Evolutionary conservation across 495 filamentous ascomycete genomes (phyloP).

Genomic region (Penicillium taxi): DNA sequence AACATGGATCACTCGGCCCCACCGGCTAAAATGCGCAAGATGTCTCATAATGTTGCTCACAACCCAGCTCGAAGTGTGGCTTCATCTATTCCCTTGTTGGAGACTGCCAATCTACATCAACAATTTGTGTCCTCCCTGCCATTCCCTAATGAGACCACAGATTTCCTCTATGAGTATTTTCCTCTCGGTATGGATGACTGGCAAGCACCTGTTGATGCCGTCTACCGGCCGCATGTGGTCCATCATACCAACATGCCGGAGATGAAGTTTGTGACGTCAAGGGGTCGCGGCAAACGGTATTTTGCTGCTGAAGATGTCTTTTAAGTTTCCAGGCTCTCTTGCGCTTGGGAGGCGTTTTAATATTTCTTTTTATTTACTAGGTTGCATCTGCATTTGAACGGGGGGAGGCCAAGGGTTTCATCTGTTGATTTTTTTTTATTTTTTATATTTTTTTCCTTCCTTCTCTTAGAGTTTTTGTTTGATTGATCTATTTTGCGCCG

Average conservation of each 20-base stretch:
- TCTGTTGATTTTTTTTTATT: constrained; percentile 1
- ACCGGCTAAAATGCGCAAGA: constrained; percentile 38
- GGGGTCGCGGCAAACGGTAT: constrained; percentile 71
- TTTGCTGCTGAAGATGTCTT: constrained; percentile 62
- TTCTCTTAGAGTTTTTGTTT: constrained; percentile 13
- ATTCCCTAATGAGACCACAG: constrained; percentile 64
- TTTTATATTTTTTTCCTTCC: constrained; percentile 4
- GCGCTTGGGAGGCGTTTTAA: constrained; percentile 7
- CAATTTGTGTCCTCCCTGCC: constrained; percentile 34
- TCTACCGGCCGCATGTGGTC: constrained; percentile 87
- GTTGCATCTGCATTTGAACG: constrained; percentile 20
- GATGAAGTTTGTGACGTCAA: constrained; percentile 60
- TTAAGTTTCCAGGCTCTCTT: constrained; percentile 11
- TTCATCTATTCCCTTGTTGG: constrained; percentile 29
- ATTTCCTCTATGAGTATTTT: constrained; percentile 86
- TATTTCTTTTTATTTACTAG: constrained; percentile 4
- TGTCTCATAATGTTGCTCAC: constrained; percentile 29
- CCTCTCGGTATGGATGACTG: constrained; percentile 83
- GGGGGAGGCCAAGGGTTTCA: constrained; percentile 6
- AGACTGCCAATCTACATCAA: constrained; percentile 33
- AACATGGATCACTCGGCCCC: constrained; percentile 25
- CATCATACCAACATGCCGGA: constrained; percentile 80
- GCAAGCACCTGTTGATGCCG: constrained; percentile 85
- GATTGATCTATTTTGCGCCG: constrained; percentile 5
- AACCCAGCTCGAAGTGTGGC: constrained; percentile 24